Evolutionary conservation across 129 eudicot species (phyloP), one percentile per base, ranked within the genome.

Genomic region (Artemisia annua): DNA sequence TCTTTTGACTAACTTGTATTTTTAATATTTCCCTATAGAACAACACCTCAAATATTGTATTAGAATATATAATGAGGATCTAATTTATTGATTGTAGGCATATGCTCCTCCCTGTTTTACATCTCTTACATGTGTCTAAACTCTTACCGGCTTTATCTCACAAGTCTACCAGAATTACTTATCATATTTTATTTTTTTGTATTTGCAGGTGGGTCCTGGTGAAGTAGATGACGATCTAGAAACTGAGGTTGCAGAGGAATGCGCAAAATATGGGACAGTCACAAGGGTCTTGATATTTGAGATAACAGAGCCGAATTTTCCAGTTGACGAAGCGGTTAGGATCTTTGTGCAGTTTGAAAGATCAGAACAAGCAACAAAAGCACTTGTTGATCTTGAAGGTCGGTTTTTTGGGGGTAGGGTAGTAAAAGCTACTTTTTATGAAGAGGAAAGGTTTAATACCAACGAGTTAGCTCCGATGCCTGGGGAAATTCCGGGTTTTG

Each of bases 301-400:
- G 83, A 92, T 92, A 69, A 92, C 98, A 3, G 98, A 92, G 70
- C 89, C 84, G 28, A 82, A 84, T 74, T 92, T 92, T 83, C 98
- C 98, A 59, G 81, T 80, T 11, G 88, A 87, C n/a, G 98, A 93
- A 81, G 98, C 98, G 51, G 98, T 93, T 19, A 85, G 96, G 75
- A 92, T 92, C 17, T 89, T 93, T 74, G 91, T 93, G 79, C 96
- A 93, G 83, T 89, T 93, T 86, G 98, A 93, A 82, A 87, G 88
- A 82, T 74, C 95, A 24, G 98, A 88, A 35, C 90, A 93, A 76
- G 91, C 98, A 81, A 89, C 95, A n/a, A 93, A 89, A 75, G 97
- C 98, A 24, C 79, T 81, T 30, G 84, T 89, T 63, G 98, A 93
- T 81, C 98, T 89, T 55, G 98, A 89, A 75, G 97, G 97, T 54